Base-by-base conservation (phyloP, 495 filamentous ascomycete genomes). In the Aspergillus steynii region DNA sequence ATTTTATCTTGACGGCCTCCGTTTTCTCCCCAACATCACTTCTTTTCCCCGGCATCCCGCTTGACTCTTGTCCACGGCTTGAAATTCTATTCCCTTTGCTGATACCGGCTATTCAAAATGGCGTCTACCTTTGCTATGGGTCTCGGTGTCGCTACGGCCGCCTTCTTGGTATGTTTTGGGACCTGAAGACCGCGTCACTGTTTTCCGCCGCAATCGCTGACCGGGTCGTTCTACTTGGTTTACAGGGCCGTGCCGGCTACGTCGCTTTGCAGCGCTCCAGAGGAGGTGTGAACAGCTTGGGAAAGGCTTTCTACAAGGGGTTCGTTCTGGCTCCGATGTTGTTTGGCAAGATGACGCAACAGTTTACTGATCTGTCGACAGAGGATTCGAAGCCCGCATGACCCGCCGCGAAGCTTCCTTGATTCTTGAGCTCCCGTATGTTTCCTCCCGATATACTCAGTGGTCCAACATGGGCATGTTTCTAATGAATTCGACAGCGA, bases 281-380 rank as follows among this genome's bases (percentile, higher is more conserved):
- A 62, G 91, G 90, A 69, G 88, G 88, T 66, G 81, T 88, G 59
- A 86, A 86, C 61, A 84, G 85, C n/a, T 74, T 96, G 58, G 94
- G 95, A 61, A 90, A 90, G 74, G 86, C 90, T 32, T 99, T 90
- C 72, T 98, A 96, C 82, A 98, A 97, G 76, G 95, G 95, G 78
- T 81, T 55, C 46, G 74, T 73, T 58, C 7, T 29, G 12, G 25
- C 4, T 28, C 14, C 31, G 48, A 5, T 12, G 3, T 1, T 10
- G 31, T 52, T 10, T 9, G 42, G 14, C 28, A 9, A 51, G 27
- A 53, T n/a, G 15, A 29, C 8, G 29, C 15, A 48, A 42, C 29
- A 27, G 51, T n/a, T 46, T 31, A 50, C 66, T 70, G 54, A 69
- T 63, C 63, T 25, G 61, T 20, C 46, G 60, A 60, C 57, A 81